Percentiles rank a stretch among this genome's conserved stretches.
phyloP scores from a whole-genome alignment of 768 basidiomycete species.

The Crepidotus variabilis region DNA sequence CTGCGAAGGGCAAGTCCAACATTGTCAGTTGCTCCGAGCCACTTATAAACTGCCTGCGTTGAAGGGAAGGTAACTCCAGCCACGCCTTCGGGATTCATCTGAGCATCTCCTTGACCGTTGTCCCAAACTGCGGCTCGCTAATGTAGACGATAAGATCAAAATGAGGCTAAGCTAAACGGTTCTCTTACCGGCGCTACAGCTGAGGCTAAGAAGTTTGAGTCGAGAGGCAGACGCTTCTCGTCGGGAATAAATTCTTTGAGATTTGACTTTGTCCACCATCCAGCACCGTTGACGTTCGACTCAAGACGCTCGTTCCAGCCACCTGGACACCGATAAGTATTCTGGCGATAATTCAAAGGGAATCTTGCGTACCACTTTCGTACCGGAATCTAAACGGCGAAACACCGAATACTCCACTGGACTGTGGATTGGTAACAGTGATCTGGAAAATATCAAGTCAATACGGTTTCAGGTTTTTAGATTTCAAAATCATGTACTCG shows the following conservation, averaged over 20 bases:
- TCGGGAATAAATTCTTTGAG: neutral
- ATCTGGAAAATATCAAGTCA: neutral
- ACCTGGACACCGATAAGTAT: neutral
- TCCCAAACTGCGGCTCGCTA: neutral
- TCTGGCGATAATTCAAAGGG: neutral
- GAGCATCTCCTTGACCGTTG: neutral
- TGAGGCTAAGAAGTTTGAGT: neutral
- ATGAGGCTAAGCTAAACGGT: neutral
- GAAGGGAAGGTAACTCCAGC: neutral
- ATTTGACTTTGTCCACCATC: neutral
- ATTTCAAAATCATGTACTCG: neutral
- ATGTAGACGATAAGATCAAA: neutral
- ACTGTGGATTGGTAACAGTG: neutral
- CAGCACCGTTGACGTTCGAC: neutral
- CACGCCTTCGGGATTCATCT: neutral
- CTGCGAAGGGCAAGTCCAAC: neutral
- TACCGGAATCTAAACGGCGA: neutral
- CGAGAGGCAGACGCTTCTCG: neutral
- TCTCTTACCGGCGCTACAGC: neutral
- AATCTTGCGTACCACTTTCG: neutral
- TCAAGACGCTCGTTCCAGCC: neutral
- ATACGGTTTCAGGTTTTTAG: neutral
- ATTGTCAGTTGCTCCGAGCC: neutral
- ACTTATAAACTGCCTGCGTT: neutral
- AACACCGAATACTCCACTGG: neutral